Evolutionary conservation across 345 rosid genomes (phyloP).

Genomic region (Lepidium sativum): DNA sequence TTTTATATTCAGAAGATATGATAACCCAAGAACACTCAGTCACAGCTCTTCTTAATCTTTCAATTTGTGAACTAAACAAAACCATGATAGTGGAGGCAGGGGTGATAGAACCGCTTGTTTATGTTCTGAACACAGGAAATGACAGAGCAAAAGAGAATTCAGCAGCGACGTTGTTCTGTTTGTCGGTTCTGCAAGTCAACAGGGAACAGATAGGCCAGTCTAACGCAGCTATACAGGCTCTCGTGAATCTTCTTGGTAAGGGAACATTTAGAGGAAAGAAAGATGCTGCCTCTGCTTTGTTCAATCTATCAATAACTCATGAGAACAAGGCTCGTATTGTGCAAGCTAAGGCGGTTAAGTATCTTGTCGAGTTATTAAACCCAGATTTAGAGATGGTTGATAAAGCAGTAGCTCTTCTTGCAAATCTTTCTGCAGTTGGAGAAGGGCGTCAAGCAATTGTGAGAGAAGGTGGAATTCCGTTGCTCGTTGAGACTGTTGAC

Average conservation of each 20-base stretch:
- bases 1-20: conserved; percentile 56
- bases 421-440: conserved; percentile 66
- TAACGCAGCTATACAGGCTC: conserved; percentile 59
- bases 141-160: conserved; percentile 86
- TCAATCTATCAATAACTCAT: conserved; percentile 82
- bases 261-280: conserved; percentile 89
- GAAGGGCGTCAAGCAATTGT: conserved; percentile 75
- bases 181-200: conserved; percentile 67
- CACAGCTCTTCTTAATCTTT: conserved; percentile 79
- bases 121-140: conserved; percentile 65
- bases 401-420: conserved; percentile 87
- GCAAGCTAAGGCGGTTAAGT: conserved; percentile 86
- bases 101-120: conserved; percentile 70
- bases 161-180: conserved; percentile 77
- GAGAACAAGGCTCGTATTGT: conserved; percentile 88
- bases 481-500: conserved; percentile 71
- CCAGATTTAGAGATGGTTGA: conserved; percentile 74
- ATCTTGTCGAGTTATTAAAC: conserved; percentile 68
- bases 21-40: conserved; percentile 84
- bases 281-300: conserved; percentile 91
- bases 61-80: conserved; percentile 71
- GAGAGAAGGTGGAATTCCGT: conserved; percentile 68
- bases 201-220: conserved; percentile 77
- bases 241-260: conserved; percentile 67
- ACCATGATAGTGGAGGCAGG: conserved; percentile 64